phyloP scores from a whole-genome alignment of 805 yeast genomes.

The Ascoidea rubescens region DNA sequence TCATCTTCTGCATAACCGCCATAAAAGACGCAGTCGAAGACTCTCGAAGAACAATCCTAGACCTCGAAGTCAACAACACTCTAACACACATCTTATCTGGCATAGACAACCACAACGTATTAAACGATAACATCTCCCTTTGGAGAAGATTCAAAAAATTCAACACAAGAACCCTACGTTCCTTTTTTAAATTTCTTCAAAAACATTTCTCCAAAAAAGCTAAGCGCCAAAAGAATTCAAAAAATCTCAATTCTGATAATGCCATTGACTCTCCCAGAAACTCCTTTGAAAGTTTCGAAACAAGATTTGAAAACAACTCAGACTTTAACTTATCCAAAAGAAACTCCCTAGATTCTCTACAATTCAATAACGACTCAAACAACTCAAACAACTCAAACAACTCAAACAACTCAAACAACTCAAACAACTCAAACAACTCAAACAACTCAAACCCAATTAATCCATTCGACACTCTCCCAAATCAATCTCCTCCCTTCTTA shows the following conservation, averaged over 20 bases:
- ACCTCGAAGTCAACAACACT: conserved; percentile 66
- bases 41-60: conserved; percentile 57
- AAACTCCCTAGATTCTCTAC: conserved; percentile 13
- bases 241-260: conserved; percentile 14
- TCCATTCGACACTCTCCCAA: too few species aligned
- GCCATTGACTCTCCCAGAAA: conserved; percentile 19
- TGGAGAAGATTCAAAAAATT: conserved; percentile 64
- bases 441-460: neutral
- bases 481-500: too few species aligned
- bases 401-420: too few species aligned
- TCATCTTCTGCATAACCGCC: conserved; percentile 62
- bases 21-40: conserved; percentile 74
- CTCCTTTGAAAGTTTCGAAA: conserved; percentile 25
- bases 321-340: conserved; percentile 8
- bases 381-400: conserved; percentile 15
- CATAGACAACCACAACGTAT: conserved; percentile 42
- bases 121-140: conserved; percentile 44
- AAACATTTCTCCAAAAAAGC: conserved; percentile 22
- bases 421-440: neutral
- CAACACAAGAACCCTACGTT: conserved; percentile 17
- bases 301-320: conserved; percentile 16
- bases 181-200: conserved; percentile 14
- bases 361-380: conserved; percentile 11
- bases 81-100: conserved; percentile 50
- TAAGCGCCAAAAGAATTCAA: conserved; percentile 19